Evolutionary conservation across 75 land plant species (phyloP), one percentile per base, ranked within the genome.

Genomic region (Cunninghamia lanceolata): DNA sequence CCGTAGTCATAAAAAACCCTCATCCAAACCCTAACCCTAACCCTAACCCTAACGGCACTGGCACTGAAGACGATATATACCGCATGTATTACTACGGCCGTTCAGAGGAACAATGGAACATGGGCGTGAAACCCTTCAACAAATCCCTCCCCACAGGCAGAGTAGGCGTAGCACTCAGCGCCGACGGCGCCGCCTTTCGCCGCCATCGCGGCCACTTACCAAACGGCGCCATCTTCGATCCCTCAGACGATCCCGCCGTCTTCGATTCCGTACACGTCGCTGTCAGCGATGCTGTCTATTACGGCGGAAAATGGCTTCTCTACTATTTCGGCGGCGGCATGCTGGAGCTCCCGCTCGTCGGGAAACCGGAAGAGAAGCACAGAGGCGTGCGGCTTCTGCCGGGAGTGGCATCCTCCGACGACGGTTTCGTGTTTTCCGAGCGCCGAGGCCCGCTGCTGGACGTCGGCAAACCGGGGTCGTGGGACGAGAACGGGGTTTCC

Each of bases 41-140:
- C 30, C 52, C 79, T 3, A 73, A 43, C 13, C n/a, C 42, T 5
- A 63, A 7, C 82, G n/a, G n/a, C n/a, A 28, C 59, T 36, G 76
- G 56, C 25, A 9, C 52, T 13, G 15, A 50, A 1, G 68, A 1
- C 68, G 68, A 63, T 25, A 0, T 5, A 0, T 91, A 86, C 84
- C 88, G 91, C 47, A 91, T 91, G 92, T 91, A 91, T 30, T 91
- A 91, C 88, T 91, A 91, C 68, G 92, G 92, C 11, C 88, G 92
- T 6, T 84, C 45, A 15, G 17, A 77, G 28, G 86, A 91, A 11
- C 7, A 21, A 63, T 91, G 92, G 92, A 90, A 90, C 85, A 86
- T 87, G 87, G 92, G 89, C 25, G 91, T 89, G 7, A 40, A 36
- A 59, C 92, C 92, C 66, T 91, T 91, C 86, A 91, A 87, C 76